A percentile compares a stretch with the other conserved stretches of the same genome.
These are phyloP conservation scores for Grifola frondosa DNA, from an alignment of 1,284 basidiomycete species.

Conservation along the genomic window DNA sequence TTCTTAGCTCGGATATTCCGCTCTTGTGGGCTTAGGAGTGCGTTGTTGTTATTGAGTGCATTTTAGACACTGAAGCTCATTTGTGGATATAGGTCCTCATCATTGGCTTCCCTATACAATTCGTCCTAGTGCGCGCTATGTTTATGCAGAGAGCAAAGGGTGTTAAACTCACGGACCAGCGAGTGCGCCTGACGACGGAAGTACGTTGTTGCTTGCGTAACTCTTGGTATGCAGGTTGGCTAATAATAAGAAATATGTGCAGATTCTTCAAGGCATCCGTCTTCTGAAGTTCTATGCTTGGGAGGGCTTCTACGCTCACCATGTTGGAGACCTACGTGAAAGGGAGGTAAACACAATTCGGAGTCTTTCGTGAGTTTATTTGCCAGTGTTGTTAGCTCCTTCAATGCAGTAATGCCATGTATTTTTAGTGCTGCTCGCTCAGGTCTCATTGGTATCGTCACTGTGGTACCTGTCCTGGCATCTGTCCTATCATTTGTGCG, in stretches of 20 bases:
- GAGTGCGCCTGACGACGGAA: conserved; percentile 66
- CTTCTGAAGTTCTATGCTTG: conserved; percentile 62
- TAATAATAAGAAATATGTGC: neutral
- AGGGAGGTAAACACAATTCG: conserved; percentile 53
- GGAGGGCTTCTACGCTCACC: conserved; percentile 61
- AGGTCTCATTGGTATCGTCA: conserved; percentile 53
- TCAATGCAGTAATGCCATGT: no score
- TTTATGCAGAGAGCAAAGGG: conserved; percentile 63
- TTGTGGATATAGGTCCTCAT: conserved; percentile 43
- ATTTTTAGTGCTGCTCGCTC: conserved; percentile 41
- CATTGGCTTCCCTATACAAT: conserved; percentile 63
- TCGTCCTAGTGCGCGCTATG: conserved; percentile 61
- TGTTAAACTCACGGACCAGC: conserved; percentile 71
- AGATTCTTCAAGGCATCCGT: conserved; percentile 64
- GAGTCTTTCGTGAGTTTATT: conserved; percentile 45
- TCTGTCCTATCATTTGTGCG: conserved; percentile 72
- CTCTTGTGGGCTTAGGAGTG: conserved; percentile 70
- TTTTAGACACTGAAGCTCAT: neutral
- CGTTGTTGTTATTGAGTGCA: conserved; percentile 19
- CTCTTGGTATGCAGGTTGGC: neutral
- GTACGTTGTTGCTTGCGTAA: conserved; percentile 23
- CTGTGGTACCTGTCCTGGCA: conserved; percentile 65
- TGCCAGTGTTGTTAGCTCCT: neutral
- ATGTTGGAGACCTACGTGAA: conserved; percentile 50
- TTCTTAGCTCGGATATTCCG: conserved; percentile 62